phyloP scores from a whole-genome alignment of 176 grass and related monocot genomes.

The Chloris gayana region DNA sequence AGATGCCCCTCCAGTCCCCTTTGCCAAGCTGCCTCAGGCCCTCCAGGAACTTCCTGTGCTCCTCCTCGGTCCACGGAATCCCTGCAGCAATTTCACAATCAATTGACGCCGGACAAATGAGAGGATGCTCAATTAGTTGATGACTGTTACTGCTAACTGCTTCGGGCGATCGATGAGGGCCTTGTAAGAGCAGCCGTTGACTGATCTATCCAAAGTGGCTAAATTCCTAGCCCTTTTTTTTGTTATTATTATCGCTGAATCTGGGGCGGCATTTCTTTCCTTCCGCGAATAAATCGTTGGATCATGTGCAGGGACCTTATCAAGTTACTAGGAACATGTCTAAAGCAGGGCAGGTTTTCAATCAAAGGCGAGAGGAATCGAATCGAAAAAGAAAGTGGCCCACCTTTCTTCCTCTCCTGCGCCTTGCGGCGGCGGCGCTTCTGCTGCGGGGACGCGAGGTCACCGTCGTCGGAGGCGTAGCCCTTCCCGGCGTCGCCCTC shows the following conservation, averaged over 20 bases:
- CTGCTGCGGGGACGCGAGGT: constrained; percentile 43
- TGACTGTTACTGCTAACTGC: not conserved
- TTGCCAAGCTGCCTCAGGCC: constrained; percentile 81
- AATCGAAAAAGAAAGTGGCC: not conserved
- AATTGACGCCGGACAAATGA: not conserved
- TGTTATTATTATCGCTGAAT: not conserved
- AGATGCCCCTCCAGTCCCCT: constrained; percentile 95
- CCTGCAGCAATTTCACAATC: constrained; percentile 39
- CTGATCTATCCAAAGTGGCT: not conserved
- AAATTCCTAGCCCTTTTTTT: not conserved
- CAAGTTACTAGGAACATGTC: not conserved
- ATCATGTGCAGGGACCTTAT: not conserved
- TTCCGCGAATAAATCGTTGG: not conserved
- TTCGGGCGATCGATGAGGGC: not conserved
- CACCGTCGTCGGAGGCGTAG: constrained; percentile 66
- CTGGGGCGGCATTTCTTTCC: not conserved
- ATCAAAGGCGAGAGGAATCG: not conserved
- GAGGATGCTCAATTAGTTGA: not conserved
- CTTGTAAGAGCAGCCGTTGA: not conserved
- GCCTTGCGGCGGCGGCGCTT: constrained; percentile 56
- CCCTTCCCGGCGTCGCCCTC: constrained; percentile 9
- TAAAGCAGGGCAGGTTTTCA: not conserved
- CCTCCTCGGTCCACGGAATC: constrained; percentile 94
- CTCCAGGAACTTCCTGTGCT: constrained; percentile 84
- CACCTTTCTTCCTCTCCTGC: constrained; percentile 89